Conservation (phyloP, 2,329 filamentous ascomycete genomes). For the Penicillium sp. region DNA sequence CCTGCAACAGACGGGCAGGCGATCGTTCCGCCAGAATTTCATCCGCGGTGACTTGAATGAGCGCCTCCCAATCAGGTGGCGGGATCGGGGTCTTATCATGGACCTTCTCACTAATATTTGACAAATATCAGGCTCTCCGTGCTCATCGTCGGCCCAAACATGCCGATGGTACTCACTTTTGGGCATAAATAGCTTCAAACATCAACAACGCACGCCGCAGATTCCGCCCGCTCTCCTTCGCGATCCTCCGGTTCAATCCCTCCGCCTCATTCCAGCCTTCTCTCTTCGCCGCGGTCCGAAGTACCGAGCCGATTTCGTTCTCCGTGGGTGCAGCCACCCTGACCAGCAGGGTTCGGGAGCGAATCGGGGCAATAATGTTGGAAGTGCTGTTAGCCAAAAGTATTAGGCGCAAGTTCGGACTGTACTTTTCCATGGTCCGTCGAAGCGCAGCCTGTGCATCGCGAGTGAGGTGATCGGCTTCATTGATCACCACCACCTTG, state of each 20-base stretch:
- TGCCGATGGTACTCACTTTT: conserved; percentile 71
- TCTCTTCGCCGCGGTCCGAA: conserved; percentile 67
- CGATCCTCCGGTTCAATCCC: conserved; percentile 78
- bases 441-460: conserved; percentile 94
- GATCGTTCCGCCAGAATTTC: conserved; percentile 92
- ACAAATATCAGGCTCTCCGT: conserved; percentile 8
- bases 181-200: conserved; percentile 95
- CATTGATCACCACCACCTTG: conserved; percentile 99
- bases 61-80: conserved; percentile 92
- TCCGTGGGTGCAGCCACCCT: conserved; percentile 86
- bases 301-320: conserved; percentile 74
- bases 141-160: not conserved
- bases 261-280: conserved; percentile 78
- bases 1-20: conserved; percentile 81
- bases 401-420: conserved; percentile 87
- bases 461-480: conserved; percentile 88
- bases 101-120: conserved; percentile 70
- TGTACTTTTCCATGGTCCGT: conserved; percentile 99
- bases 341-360: conserved; percentile 85
- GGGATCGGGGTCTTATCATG: conserved; percentile 85
- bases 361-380: conserved; percentile 98
- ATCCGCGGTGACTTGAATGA: conserved; percentile 83
- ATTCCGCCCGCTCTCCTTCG: conserved; percentile 86
- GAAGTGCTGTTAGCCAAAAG: conserved; percentile 92
- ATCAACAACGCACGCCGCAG: conserved; percentile 85